Evolutionary conservation across 2,329 filamentous ascomycete genomes (phyloP).

Genomic region (Xylaria sp.): DNA sequence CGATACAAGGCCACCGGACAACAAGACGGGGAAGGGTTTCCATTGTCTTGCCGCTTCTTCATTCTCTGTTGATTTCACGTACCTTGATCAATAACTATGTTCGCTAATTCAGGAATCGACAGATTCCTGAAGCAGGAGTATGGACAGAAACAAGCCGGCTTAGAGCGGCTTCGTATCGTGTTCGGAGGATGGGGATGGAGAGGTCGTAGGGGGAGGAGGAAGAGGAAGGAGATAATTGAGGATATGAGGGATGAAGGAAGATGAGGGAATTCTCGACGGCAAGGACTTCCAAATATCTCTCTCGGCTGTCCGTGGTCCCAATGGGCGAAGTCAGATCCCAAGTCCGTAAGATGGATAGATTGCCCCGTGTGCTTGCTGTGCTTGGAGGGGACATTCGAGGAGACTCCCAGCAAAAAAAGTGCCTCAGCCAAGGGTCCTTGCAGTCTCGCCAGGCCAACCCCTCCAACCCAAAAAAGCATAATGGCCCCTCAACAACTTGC

Average conservation of each 20-base stretch:
- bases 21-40: background rate
- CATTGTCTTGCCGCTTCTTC: background rate
- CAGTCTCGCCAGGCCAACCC: slow-evolving; percentile 2
- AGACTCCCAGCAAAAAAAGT: slow-evolving; percentile 29
- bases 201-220: background rate
- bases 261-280: slow-evolving; percentile 37
- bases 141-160: background rate
- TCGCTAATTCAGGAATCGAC: background rate
- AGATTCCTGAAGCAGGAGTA: background rate
- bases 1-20: background rate
- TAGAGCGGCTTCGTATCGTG: slow-evolving; percentile 1
- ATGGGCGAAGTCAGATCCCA: slow-evolving; percentile 19
- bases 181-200: background rate
- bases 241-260: slow-evolving; percentile 1
- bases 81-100: slow-evolving; percentile 9
- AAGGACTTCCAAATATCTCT: slow-evolving; percentile 17
- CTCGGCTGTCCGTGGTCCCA: slow-evolving; percentile 25
- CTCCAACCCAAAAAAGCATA: slow-evolving; percentile 15
- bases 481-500: slow-evolving; percentile 21
- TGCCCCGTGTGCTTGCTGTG: background rate
- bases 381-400: background rate
- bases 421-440: slow-evolving; percentile 27
- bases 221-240: background rate
- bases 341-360: slow-evolving; percentile 6
- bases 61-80: slow-evolving; percentile 6